Percentiles rank a stretch among this genome's conserved stretches.
Evolutionary conservation across 192 early-diverging fungal genomes (phyloP).

Genomic region (Dissophora ornata): DNA sequence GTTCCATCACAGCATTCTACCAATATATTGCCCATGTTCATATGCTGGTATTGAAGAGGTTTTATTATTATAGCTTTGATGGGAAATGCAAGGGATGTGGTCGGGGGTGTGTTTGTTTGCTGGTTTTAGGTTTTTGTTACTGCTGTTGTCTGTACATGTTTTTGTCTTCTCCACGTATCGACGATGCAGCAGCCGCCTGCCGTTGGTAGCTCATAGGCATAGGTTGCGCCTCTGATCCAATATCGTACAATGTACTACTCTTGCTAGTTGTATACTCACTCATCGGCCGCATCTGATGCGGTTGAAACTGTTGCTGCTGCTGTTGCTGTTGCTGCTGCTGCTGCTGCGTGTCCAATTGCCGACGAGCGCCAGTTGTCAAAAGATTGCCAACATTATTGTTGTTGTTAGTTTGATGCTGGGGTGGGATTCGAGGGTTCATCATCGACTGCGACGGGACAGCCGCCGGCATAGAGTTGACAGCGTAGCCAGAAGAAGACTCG

Average conservation of each 20-base stretch:
- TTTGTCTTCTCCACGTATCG: background rate
- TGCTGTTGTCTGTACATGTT: constrained; percentile 11
- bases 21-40: too few species aligned
- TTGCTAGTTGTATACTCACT: constrained; percentile 21
- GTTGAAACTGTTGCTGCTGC: too few species aligned
- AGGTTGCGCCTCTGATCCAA: too few species aligned
- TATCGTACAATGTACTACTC: too few species aligned
- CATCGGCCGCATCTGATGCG: constrained; percentile 18
- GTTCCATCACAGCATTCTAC: too few species aligned
- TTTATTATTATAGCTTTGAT: too few species aligned
- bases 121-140: too few species aligned
- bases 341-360: background rate
- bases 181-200: background rate
- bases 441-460: background rate
- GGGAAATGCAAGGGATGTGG: too few species aligned
- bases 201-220: background rate
- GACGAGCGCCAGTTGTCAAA: too few species aligned
- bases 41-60: too few species aligned
- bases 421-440: background rate
- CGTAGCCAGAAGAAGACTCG: constrained; percentile 6
- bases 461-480: constrained; percentile 41
- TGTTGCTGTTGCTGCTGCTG: constrained; percentile 12
- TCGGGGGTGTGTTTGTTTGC: too few species aligned
- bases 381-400: too few species aligned
- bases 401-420: background rate